Percentiles rank a stretch among this genome's conserved stretches.
Evolutionary conservation across 805 yeast species (phyloP).

Genomic region (Ogataea salicorniae): DNA sequence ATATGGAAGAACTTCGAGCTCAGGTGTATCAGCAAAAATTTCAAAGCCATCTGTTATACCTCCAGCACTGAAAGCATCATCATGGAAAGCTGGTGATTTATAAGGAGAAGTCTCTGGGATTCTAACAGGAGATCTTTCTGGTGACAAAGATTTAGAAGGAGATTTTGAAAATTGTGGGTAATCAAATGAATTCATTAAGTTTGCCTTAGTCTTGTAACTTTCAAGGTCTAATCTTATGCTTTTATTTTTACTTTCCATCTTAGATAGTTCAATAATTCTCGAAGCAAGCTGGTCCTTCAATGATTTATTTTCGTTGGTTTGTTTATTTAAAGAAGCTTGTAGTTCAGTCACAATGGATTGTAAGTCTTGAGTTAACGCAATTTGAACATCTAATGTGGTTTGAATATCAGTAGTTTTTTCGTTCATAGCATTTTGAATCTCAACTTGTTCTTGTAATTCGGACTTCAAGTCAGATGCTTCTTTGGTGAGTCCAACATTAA

Average conservation of each 20-base stretch:
- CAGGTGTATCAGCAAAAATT: slow-evolving; percentile 9
- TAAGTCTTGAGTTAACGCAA: too few species aligned
- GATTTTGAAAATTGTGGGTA: slow-evolving; percentile 1
- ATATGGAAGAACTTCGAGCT: neutral
- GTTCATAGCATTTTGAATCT: neutral
- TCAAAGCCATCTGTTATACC: slow-evolving; percentile 10
- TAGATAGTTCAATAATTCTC: slow-evolving; percentile 1
- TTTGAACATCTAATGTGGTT: neutral
- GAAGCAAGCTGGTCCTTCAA: neutral
- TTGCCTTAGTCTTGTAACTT: slow-evolving; percentile 14
- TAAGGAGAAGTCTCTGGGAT: slow-evolving; percentile 1
- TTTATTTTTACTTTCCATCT: slow-evolving; percentile 11
- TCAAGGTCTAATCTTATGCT: slow-evolving; percentile 14
- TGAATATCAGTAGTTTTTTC: slow-evolving; percentile 3
- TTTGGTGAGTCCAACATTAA: neutral
- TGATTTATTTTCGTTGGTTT: neutral
- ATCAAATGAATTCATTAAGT: slow-evolving; percentile 12
- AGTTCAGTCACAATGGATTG: too few species aligned
- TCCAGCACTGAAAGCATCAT: slow-evolving; percentile 2
- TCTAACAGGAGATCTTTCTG: neutral
- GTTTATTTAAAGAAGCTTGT: neutral
- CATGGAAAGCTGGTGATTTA: slow-evolving; percentile 2
- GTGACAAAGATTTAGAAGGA: slow-evolving; percentile 1
- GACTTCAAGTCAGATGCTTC: neutral
- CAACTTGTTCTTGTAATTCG: neutral